Evolutionary conservation across 306 rosid genomes (phyloP), one percentile per base, ranked within the genome.

Genomic region (Chamaecrista fasciculata): DNA sequence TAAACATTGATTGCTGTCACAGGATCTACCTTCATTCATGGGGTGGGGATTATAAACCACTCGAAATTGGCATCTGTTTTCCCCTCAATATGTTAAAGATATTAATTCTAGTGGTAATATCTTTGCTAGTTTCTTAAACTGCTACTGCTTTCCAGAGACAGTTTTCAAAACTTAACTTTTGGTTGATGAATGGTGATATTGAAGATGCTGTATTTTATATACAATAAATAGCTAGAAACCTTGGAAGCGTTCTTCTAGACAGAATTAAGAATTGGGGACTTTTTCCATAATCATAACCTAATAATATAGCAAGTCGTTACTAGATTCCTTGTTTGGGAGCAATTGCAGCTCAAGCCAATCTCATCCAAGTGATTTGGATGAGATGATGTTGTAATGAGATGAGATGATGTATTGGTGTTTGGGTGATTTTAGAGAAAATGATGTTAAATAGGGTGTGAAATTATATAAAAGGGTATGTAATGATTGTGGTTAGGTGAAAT

Each of bases 121-220:
- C 39, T 66, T 49, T 57, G 31, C n/a, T 43, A 33, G 68, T 40
- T 68, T 72, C 52, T 68, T 42, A 50, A 49, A 58, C 29, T 42
- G 26, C 60, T 62, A 68, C 77, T 49, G 28, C 79, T 77, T 85
- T 82, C 72, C 88, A 89, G 98, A 89, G 78, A 89, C 91, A 7
- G 82, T 70, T 89, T 33, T 33, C 4, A 84, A 89, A 89, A 86
- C 96, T 92, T 70, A 88, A 87, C 70, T 74, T 66, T 36, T 77
- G 87, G 89, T 77, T 89, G 33, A 4, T 28, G 33, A 28, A 28
- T 70, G 98, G 98, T 67, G 96, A 89, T 67, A 89, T 86, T 67
- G 96, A 92, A 80, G 96, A 92, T 79, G 87, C 88, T 56, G 96
- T 92, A 63, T 87, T 85, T 33, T 33, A 2, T 33, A 81, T 49